phyloP scores from a whole-genome alignment of 768 basidiomycete species.

The Mycena rebaudengoi region DNA sequence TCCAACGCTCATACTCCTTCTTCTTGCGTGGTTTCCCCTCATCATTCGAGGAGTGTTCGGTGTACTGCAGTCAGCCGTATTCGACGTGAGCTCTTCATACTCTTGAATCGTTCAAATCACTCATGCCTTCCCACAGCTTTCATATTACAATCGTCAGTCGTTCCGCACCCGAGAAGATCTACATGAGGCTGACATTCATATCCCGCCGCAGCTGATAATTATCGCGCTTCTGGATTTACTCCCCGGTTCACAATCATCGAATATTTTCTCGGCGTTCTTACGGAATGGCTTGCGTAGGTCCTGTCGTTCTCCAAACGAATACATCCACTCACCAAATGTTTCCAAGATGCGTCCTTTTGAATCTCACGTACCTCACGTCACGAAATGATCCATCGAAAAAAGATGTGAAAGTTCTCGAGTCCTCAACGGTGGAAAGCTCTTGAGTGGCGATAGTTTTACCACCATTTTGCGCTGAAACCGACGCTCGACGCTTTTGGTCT shows the following conservation, averaged over 20 bases:
- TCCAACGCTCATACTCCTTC: conserved; percentile 9
- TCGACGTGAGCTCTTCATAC: not conserved
- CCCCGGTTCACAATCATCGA: conserved; percentile 13
- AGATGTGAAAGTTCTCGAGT: too few species aligned
- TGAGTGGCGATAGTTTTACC: too few species aligned
- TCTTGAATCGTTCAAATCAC: not conserved
- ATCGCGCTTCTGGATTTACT: conserved; percentile 14
- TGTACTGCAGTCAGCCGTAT: conserved; percentile 5
- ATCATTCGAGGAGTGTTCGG: conserved; percentile 18
- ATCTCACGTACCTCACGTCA: too few species aligned
- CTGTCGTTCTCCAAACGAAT: too few species aligned
- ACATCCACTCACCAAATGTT: too few species aligned
- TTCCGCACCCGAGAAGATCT: too few species aligned
- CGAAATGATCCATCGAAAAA: too few species aligned
- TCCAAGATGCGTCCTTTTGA: too few species aligned
- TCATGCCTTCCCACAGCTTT: conserved; percentile 3
- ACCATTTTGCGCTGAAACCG: too few species aligned
- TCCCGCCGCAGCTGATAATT: conserved; percentile 8
- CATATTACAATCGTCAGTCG: conserved; percentile 17
- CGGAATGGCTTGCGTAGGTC: conserved; percentile 21
- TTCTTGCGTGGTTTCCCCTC: conserved; percentile 21
- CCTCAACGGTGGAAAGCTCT: too few species aligned
- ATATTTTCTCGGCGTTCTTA: conserved; percentile 18
- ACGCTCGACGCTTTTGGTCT: too few species aligned
- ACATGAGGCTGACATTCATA: not conserved